Conservation (phyloP, 139 green algal species). For the Micromonas commoda region DNA sequence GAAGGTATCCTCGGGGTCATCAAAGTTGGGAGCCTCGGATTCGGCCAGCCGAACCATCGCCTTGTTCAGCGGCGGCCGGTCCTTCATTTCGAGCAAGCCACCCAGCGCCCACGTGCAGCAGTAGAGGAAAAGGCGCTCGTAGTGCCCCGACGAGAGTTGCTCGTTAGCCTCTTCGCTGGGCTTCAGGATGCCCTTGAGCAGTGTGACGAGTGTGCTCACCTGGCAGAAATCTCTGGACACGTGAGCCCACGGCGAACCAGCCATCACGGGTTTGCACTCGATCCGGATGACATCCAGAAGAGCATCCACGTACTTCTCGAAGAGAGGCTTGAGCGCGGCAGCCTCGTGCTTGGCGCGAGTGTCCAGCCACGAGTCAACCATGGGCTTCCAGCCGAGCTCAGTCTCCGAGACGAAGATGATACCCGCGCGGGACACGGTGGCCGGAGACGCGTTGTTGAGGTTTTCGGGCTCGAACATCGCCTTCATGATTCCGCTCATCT, state of each 20-base stretch:
- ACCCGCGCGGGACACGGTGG: slow-evolving; percentile 66
- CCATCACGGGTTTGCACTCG: slow-evolving; percentile 63
- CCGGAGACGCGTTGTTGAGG: slow-evolving; percentile 58
- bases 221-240: slow-evolving; percentile 71
- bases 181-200: slow-evolving; percentile 69
- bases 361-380: slow-evolving; percentile 60
- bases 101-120: slow-evolving; percentile 67
- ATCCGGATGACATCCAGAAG: slow-evolving; percentile 76
- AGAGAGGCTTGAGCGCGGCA: slow-evolving; percentile 60
- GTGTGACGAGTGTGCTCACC: slow-evolving; percentile 66
- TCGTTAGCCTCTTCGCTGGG: slow-evolving; percentile 64
- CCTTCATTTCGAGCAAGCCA: slow-evolving; percentile 57
- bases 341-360: slow-evolving; percentile 57
- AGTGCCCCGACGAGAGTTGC: slow-evolving; percentile 56
- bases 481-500: slow-evolving; percentile 63
- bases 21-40: slow-evolving; percentile 42
- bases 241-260: slow-evolving; percentile 36
- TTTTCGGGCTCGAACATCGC: slow-evolving; percentile 71
- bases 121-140: slow-evolving; percentile 69
- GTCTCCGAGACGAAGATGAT: slow-evolving; percentile 83
- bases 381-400: slow-evolving; percentile 72
- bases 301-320: slow-evolving; percentile 69
- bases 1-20: slow-evolving; percentile 50
- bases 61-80: slow-evolving; percentile 82
- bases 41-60: slow-evolving; percentile 40